These are phyloP conservation scores for Cyclostephanos tholiformis DNA, from an alignment of 108 stramenopile genomes.

Conservation along the genomic window DNA sequence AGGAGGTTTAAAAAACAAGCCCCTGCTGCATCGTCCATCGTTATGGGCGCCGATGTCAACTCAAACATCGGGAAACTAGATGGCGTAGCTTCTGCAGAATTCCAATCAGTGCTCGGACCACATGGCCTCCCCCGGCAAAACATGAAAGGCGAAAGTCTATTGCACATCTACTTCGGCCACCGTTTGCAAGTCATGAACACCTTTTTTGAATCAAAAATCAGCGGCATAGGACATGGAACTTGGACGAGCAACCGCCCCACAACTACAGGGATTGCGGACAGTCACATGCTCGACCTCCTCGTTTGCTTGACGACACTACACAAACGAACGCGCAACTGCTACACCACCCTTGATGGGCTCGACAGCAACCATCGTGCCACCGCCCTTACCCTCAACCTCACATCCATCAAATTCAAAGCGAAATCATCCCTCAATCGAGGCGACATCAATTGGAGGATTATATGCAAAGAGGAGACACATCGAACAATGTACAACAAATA, in stretches of 20 bases:
- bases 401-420: not conserved
- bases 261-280: not conserved
- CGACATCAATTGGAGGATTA: not conserved
- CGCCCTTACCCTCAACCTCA: not conserved
- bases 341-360: not conserved
- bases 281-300: not conserved
- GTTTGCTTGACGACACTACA: not conserved
- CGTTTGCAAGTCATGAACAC: not conserved
- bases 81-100: not conserved
- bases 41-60: constrained; percentile 8
- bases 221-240: not conserved
- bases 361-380: not conserved
- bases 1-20: no score
- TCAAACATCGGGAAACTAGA: constrained; percentile 2
- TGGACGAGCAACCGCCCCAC: not conserved
- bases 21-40: not conserved
- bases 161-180: constrained; percentile 3
- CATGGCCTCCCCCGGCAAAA: not conserved
- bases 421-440: not conserved
- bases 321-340: not conserved
- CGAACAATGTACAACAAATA: not conserved
- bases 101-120: not conserved
- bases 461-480: not conserved
- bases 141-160: not conserved
- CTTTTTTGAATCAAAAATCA: not conserved